These are phyloP conservation scores for Debaryomyces sp. DNA, from an alignment of 1,139 yeast species.

Conservation along the genomic window DNA sequence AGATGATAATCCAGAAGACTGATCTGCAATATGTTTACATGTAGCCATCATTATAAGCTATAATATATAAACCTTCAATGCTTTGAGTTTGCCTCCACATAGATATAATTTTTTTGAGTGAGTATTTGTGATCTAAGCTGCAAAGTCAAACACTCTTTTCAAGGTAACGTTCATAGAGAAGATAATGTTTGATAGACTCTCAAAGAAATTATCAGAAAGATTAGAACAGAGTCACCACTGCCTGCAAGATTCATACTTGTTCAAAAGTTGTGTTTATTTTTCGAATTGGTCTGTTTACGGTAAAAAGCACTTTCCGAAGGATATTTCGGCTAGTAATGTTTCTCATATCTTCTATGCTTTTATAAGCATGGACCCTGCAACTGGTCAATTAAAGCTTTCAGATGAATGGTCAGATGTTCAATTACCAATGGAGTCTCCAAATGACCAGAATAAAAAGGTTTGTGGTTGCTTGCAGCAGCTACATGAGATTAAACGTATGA, in stretches of 20 bases:
- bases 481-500: conserved; percentile 45
- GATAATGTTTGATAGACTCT: conserved; percentile 3
- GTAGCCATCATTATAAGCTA: conserved; percentile 1
- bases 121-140: conserved; percentile 1
- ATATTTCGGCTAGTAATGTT: conserved; percentile 57
- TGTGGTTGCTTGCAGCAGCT: conserved; percentile 63
- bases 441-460: conserved; percentile 19
- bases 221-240: neutral
- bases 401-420: conserved; percentile 74
- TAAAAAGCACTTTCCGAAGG: conserved; percentile 63
- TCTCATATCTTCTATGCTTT: conserved; percentile 83
- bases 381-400: conserved; percentile 56
- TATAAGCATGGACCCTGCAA: conserved; percentile 53
- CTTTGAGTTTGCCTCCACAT: neutral
- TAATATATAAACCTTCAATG: neutral
- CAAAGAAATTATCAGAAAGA: neutral
- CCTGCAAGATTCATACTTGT: neutral
- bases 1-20: conserved; percentile 25
- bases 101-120: conserved; percentile 1
- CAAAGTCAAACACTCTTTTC: neutral
- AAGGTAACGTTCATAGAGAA: neutral
- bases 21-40: conserved; percentile 16
- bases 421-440: conserved; percentile 35
- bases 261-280: conserved; percentile 38
- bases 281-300: conserved; percentile 76